phyloP scores from a whole-genome alignment of 2,329 filamentous ascomycete species.

The Pseudogymnoascus sp. region DNA sequence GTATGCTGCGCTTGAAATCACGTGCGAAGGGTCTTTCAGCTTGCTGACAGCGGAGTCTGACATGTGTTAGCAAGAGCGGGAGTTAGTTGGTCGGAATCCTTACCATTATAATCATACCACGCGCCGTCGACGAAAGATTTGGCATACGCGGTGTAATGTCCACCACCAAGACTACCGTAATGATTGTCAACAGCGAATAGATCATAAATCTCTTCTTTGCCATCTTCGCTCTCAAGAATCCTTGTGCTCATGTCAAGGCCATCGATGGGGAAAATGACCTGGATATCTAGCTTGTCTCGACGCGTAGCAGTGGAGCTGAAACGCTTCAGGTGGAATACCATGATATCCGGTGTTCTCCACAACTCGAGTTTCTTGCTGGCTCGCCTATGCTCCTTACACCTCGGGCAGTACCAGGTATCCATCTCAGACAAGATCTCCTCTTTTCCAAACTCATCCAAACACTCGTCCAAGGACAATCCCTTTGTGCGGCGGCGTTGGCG shows the following conservation, averaged over 20 bases:
- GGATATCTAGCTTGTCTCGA: constrained; percentile 82
- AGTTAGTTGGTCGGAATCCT: constrained; percentile 27
- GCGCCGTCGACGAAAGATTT: constrained; percentile 82
- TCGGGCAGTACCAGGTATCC: constrained; percentile 95
- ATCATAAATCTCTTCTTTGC: constrained; percentile 80
- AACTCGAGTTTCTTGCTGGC: constrained; percentile 95
- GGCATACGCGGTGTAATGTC: constrained; percentile 91
- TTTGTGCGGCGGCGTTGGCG: constrained; percentile 60
- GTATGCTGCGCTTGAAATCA: constrained; percentile 75
- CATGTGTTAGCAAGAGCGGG: constrained; percentile 32
- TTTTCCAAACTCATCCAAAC: constrained; percentile 88
- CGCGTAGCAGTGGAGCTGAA: constrained; percentile 80
- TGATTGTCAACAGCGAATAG: constrained; percentile 95
- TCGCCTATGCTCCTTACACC: constrained; percentile 86
- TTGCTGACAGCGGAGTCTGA: constrained; percentile 67
- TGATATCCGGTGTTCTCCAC: constrained; percentile 92
- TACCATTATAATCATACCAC: constrained; percentile 98
- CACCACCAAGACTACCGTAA: constrained; percentile 84
- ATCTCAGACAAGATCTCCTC: constrained; percentile 89
- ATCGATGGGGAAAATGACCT: constrained; percentile 86
- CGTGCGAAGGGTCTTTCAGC: constrained; percentile 48
- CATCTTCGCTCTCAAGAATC: constrained; percentile 70
- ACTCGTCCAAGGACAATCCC: constrained; percentile 81
- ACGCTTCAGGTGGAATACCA: constrained; percentile 90
- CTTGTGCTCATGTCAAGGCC: constrained; percentile 73